These are phyloP conservation scores for Ceratocystis cacaofunesta DNA, from an alignment of 2,329 filamentous ascomycete genomes.

Conservation along the genomic window DNA sequence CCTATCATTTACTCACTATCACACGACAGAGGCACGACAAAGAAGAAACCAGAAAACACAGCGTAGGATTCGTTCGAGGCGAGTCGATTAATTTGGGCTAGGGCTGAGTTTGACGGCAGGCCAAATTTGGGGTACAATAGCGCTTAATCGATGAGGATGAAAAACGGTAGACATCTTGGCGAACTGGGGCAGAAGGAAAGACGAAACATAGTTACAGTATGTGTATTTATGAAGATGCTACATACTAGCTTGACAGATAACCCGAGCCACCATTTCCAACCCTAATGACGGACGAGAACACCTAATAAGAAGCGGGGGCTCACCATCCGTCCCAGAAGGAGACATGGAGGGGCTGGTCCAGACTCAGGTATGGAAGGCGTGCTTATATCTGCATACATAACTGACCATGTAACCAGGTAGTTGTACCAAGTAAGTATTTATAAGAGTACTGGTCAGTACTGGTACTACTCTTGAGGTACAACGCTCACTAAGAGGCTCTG, in stretches of 20 bases:
- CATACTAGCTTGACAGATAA: too few relatives aligned
- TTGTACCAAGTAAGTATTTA: too few relatives aligned
- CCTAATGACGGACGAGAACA: too few relatives aligned
- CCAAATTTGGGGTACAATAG: neutral
- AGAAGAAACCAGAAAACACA: neutral
- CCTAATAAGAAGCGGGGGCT: too few relatives aligned
- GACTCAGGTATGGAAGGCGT: too few relatives aligned
- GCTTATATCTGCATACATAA: too few relatives aligned
- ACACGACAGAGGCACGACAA: neutral
- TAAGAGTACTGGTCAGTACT: too few relatives aligned
- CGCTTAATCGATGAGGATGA: neutral
- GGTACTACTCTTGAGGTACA: too few relatives aligned
- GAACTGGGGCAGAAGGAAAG: neutral
- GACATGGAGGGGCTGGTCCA: neutral
- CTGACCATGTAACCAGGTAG: too few relatives aligned
- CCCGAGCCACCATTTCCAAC: too few relatives aligned
- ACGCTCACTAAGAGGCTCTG: neutral
- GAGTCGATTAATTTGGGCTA: neutral
- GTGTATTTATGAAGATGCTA: neutral
- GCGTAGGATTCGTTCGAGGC: slow-evolving; percentile 1
- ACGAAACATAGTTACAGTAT: too few relatives aligned
- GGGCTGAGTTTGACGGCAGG: neutral
- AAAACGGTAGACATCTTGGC: neutral
- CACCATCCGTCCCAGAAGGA: neutral
- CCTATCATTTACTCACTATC: too few relatives aligned